Base-by-base conservation (phyloP, 345 rosid genomes). In the Kernera saxatilis region DNA sequence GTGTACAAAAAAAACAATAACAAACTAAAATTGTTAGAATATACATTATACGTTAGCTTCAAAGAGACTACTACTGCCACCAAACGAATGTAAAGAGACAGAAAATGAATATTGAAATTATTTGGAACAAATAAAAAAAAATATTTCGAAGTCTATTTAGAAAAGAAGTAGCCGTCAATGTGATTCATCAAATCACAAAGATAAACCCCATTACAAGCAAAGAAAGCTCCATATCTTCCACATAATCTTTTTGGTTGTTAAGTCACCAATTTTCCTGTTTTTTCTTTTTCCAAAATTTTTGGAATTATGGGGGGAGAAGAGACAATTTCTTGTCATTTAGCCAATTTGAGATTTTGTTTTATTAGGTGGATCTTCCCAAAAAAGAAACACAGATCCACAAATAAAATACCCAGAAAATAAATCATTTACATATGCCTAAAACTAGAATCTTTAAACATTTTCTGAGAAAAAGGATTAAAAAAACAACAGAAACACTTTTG, bases 71-170 rank as follows among this genome's bases (percentile, higher is more conserved):
- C 58, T 69, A 76, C 0, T 69, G 45, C 71, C 71, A 76, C 79
- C 97, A 85, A 92, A 88, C 88, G 56, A 39, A 79, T 58, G 76
- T 70, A 55, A 73, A 51, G 77, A 76, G 13, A 55, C 50, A 48
- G 6, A 12, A 64, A 73, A 70, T 22, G 19, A 54, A 32, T 19
- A 71, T 12, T 48, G 67, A 43, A 43, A 30, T 19, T 15, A 4
- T 27, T 52, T 39, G 39, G 37, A 70, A 39, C 27, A 15, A 22
- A 46, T 51, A 9, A 4, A 35, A 7, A 7, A 72, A 58, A 56
- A 50, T 77, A 78, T 74, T 40, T 62, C 21, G 35, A 65, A 66
- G 61, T 26, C 26, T 39, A 48, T 30, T 22, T 44, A 55, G 58
- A 55, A 64, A 56, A 25, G 18, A 62, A 43, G 78, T 77, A 32